Base-by-base conservation (phyloP, 495 filamentous ascomycete species). In the Aspergillus panamensis region DNA sequence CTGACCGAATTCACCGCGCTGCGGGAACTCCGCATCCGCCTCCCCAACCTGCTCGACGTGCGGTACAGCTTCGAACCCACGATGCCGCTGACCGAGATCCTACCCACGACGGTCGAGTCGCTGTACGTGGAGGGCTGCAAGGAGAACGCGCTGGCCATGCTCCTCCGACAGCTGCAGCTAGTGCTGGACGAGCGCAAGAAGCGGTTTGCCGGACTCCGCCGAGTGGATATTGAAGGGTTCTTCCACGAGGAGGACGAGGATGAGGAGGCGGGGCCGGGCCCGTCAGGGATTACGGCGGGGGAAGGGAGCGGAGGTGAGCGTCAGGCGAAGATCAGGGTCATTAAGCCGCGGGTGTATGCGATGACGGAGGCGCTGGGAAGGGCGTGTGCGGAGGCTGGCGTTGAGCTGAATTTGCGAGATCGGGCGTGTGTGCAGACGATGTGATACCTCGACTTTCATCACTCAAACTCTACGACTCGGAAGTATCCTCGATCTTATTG, bases 41-140 rank as follows among this genome's bases (percentile, higher is more conserved):
- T 74, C 6, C 57, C 67, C 3, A 74, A 74, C 49, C 63, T 74
- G 3, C 61, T 74, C 8, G 69, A 73, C 44, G 60, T 69, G 2
- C 66, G 62, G 35, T 70, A 69, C 57, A 60, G 63, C 40, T 37
- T 16, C 9, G 65, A 70, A 19, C 69, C 70, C 3, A 52, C 60
- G 2, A 62, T 57, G 10, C 55, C 66, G 21, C 57, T 73, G 3
- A 31, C 59, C 0, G 64, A 69, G 1, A 57, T 65, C 21, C 66
- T 74, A 8, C 76, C 70, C n/a, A 49, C 25, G 0, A 65, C 66
- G 0, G 51, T 77, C 12, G 61, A 70, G 50, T 66, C 62, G 6
- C 39, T 80, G 0, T 68, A 64, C 35, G 62, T 71, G 20, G 66
- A 73, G 55, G 67, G 63, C 1, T 74, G 70, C 47, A 66, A 69